These are phyloP conservation scores for Chrysoporthe austroafricana DNA, from an alignment of 2,329 filamentous ascomycete genomes.

Conservation along the genomic window DNA sequence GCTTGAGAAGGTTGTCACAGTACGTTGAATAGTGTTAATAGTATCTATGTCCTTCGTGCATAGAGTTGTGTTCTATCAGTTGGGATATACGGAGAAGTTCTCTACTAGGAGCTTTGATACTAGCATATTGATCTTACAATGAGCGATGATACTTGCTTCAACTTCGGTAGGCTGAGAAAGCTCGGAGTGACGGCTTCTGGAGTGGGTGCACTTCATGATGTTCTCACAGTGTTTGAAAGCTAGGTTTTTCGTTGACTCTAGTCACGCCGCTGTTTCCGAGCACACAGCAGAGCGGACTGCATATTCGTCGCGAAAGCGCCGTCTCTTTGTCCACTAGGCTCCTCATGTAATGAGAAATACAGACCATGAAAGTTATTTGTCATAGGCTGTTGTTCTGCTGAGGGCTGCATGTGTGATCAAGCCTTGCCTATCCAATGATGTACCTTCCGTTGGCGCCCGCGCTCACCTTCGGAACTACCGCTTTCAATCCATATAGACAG, in stretches of 20 bases:
- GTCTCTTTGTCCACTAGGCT: not conserved
- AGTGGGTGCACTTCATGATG: no score
- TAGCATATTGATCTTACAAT: no score
- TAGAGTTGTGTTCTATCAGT: not conserved
- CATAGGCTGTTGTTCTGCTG: not conserved
- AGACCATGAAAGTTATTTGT: not conserved
- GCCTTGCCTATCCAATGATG: not conserved
- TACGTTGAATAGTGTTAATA: not conserved
- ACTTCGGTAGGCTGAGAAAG: no score
- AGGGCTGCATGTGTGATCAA: not conserved
- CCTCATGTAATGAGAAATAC: not conserved
- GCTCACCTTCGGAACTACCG: not conserved
- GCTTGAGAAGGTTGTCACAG: constrained; percentile 1
- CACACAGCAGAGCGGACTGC: no score
- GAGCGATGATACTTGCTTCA: no score
- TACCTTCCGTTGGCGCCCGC: not conserved
- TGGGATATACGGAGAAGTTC: not conserved
- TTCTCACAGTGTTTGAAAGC: no score
- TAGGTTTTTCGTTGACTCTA: no score
- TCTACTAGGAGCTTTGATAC: not conserved
- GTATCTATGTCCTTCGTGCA: not conserved
- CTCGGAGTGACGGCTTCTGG: no score
- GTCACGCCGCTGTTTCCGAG: no score
- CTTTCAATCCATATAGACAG: not conserved
- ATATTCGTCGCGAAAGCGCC: not conserved